Evolutionary conservation across 1,284 basidiomycete species (phyloP), one percentile per base, ranked within the genome.

Genomic region (Phlebopus sp.): DNA sequence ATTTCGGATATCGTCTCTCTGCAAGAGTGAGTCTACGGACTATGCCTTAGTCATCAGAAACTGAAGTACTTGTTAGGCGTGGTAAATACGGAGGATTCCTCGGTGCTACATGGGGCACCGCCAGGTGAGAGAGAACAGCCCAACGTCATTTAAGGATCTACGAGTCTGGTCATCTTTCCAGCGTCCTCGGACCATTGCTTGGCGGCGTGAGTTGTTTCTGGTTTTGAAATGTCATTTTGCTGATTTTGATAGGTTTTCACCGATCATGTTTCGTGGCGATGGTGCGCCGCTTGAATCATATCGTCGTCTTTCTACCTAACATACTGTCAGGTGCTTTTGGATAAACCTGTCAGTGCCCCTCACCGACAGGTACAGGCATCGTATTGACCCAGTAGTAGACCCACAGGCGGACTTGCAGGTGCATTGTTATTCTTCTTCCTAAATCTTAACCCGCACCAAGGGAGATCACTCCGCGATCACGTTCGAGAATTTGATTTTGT

Each of bases 51-150:
- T 42, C 42, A 1, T 48, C 48, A 14, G 17, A 29, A 29, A 44
- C 59, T 37, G 37, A 18, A 43, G 46, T 48, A 15, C 15, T 19
- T 29, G 1, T 11, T 42, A 64, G 68, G 5, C 69, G 73, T 40
- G 73, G 72, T 0, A 70, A 69, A 50, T 75, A 69, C 44, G 60
- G 60, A 6, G 69, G 73, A 10, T 56, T 64, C 13, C 60, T 74
- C 29, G 73, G 76, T 18, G 68, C 70, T 1, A 71, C 71, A 2
- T 79, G 72, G 72, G 77, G 76, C 15, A 64, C 74, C 29, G 67
- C 67, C 1, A 69, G 47, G 70, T 74, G 42, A 46, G 67, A 59
- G 0, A n/a, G 25, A 1, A 36, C 2, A 8, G 9, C 9, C 30
- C 17, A 29, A 13, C 1, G 17, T 23, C 14, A 21, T 18, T 14